Base-by-base conservation (phyloP, 257 asterid genomes). In the Lycium barbarum region DNA sequence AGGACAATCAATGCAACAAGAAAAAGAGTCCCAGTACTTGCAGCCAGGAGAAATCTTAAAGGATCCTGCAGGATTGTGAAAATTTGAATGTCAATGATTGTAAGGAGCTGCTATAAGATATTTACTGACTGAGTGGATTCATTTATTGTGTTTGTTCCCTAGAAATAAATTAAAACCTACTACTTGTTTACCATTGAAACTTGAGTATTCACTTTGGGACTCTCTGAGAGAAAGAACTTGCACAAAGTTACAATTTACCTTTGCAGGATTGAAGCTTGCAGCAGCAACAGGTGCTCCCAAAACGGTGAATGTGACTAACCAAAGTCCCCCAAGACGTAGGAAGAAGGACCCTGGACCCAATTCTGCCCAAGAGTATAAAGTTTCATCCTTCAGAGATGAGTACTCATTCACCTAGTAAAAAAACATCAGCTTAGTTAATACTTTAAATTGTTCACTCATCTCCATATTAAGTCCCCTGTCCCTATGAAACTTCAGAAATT, bases 241-340 rank as follows among this genome's bases (percentile, higher is more conserved):
- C 40, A 63, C 17, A 63, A 26, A 22, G 22, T 65, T 26, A 65
- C 22, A 49, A 76, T 49, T 76, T 84, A 93, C 97, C 94, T 91
- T 95, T 26, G 95, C 79, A 84, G 97, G 98, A 89, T 88, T 92
- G 89, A 95, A 95, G 87, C 95, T 92, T 84, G 95, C 98, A 65
- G 98, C 98, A 33, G 99, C 97, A 87, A 95, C 88, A 47, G 99
- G 99, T 68, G 83, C 93, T 85, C 99, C 99, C 8, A 95, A 91
- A 68, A 92, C 94, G 14, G 95, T 90, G 89, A 94, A 93, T 82
- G 98, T 93, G 82, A 92, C 87, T 73, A 95, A 85, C 96, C 98
- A 95, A 62, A 95, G 96, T 78, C 96, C 96, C 47, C 99, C 98
- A 49, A 94, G 95, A 22, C 98, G 98, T 47, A 90, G 40, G 83